These are phyloP conservation scores for Globisporangium takayamanum DNA, from an alignment of 352 stramenopile species.

Conservation along the genomic window DNA sequence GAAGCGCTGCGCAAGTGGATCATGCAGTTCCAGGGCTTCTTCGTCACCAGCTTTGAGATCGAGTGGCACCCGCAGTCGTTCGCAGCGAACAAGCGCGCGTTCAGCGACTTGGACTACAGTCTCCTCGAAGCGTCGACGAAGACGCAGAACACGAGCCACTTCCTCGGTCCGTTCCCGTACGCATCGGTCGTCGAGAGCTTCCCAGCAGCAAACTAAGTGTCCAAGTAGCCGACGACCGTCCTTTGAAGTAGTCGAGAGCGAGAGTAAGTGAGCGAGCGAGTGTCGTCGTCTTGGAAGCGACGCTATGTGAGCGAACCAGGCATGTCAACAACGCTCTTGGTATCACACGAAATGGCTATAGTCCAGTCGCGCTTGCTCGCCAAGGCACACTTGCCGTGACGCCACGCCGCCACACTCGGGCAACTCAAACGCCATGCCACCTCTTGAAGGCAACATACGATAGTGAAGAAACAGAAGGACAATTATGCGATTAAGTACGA, in stretches of 20 bases:
- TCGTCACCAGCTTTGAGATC: slow-evolving; percentile 79
- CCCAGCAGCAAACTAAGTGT: neutral
- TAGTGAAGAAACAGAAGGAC: too few relatives aligned
- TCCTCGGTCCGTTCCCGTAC: slow-evolving; percentile 70
- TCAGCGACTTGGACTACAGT: slow-evolving; percentile 51
- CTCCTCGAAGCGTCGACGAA: slow-evolving; percentile 58
- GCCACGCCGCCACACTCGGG: too few relatives aligned
- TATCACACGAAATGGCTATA: too few relatives aligned
- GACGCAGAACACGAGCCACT: slow-evolving; percentile 65
- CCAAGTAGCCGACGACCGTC: neutral
- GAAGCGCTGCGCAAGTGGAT: slow-evolving; percentile 68
- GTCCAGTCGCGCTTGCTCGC: too few relatives aligned
- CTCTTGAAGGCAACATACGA: too few relatives aligned
- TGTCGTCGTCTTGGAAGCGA: too few relatives aligned
- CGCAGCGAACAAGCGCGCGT: slow-evolving; percentile 41
- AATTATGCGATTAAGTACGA: too few relatives aligned
- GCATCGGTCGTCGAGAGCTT: slow-evolving; percentile 54
- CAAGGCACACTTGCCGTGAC: too few relatives aligned
- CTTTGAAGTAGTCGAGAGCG: neutral
- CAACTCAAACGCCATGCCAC: too few relatives aligned
- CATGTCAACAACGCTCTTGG: too few relatives aligned
- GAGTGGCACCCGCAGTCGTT: slow-evolving; percentile 69
- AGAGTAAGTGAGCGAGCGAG: too few relatives aligned
- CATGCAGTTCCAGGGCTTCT: slow-evolving; percentile 75
- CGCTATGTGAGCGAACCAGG: too few relatives aligned